A percentile compares a stretch with the other conserved stretches of the same genome.
Conservation (phyloP, 1,284 basidiomycete species). For the Sphagnurus paluster region DNA sequence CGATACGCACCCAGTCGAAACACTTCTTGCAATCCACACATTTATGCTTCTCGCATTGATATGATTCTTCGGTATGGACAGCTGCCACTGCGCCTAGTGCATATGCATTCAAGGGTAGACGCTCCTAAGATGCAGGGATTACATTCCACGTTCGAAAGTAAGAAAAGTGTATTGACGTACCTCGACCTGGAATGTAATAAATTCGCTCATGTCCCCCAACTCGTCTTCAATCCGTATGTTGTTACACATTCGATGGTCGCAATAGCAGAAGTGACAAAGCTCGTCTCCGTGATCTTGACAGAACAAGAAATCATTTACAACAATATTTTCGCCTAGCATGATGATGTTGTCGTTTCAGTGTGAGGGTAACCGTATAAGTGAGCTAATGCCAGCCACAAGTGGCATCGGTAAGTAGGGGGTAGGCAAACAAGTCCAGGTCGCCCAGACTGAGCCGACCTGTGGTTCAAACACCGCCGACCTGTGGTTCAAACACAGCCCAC, state of each 20-base stretch:
- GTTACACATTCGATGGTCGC: slow-evolving; percentile 33
- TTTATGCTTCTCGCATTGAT: slow-evolving; percentile 28
- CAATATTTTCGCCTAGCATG: slow-evolving; percentile 19
- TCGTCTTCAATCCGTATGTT: slow-evolving; percentile 31
- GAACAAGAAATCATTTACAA: slow-evolving; percentile 33
- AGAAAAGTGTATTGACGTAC: slow-evolving; percentile 15
- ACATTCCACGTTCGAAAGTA: background rate
- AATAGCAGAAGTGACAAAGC: slow-evolving; percentile 28
- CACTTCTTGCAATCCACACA: slow-evolving; percentile 28
- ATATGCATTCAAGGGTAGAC: slow-evolving; percentile 29
- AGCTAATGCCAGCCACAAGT: too few species aligned
- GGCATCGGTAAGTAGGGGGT: too few species aligned
- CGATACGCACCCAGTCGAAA: slow-evolving; percentile 30
- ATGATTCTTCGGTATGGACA: slow-evolving; percentile 19
- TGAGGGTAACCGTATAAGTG: too few species aligned
- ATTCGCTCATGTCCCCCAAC: slow-evolving; percentile 21
- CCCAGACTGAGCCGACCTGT: too few species aligned
- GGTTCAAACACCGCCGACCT: too few species aligned
- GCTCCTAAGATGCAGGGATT: slow-evolving; percentile 20
- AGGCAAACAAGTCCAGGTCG: too few species aligned
- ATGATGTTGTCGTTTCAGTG: background rate
- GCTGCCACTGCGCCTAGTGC: slow-evolving; percentile 26
- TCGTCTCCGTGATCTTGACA: slow-evolving; percentile 34
- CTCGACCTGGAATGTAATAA: slow-evolving; percentile 23
- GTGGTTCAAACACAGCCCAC: too few species aligned